A percentile compares a stretch with the other conserved stretches of the same genome.
Conservation (phyloP, 164 flowering plant genomes). For the Litsea cubeba region DNA sequence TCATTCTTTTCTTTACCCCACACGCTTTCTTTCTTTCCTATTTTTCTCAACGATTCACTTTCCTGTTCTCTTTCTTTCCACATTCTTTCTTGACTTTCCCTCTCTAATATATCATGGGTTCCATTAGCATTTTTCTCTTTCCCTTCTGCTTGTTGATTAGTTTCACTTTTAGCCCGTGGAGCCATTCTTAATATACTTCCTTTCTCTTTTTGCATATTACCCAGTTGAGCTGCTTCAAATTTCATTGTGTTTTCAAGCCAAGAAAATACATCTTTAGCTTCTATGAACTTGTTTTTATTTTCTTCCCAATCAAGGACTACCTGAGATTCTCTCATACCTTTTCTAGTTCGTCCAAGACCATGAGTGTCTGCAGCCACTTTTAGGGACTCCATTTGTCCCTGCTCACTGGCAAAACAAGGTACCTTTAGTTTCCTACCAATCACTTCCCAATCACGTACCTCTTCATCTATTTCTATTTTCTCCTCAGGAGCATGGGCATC, state of each 20-base stretch:
- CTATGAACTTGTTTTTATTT: not conserved
- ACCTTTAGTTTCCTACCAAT: constrained; percentile 2
- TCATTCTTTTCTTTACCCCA: constrained; percentile 33
- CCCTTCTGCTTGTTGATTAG: not conserved
- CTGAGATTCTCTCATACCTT: not conserved
- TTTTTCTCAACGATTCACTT: constrained; percentile 22
- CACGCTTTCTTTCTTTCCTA: constrained; percentile 30
- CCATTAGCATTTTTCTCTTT: not conserved
- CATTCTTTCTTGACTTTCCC: constrained; percentile 31
- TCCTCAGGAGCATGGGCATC: constrained; percentile 4
- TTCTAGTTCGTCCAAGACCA: not conserved
- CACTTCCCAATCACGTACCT: constrained; percentile 1
- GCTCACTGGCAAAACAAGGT: constrained; percentile 13
- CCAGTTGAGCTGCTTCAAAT: not conserved
- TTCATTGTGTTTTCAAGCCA: not conserved
- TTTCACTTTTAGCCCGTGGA: not conserved
- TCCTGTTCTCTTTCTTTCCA: constrained; percentile 31
- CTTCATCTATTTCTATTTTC: constrained; percentile 4
- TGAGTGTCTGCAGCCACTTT: not conserved
- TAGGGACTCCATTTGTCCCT: not conserved
- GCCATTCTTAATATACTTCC: not conserved
- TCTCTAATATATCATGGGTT: constrained; percentile 20
- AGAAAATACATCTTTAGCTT: not conserved
- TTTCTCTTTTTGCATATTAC: not conserved
- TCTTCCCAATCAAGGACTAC: not conserved